phyloP scores from a whole-genome alignment of 2,329 filamentous ascomycete species.

The Phialemoniopsis sp. region DNA sequence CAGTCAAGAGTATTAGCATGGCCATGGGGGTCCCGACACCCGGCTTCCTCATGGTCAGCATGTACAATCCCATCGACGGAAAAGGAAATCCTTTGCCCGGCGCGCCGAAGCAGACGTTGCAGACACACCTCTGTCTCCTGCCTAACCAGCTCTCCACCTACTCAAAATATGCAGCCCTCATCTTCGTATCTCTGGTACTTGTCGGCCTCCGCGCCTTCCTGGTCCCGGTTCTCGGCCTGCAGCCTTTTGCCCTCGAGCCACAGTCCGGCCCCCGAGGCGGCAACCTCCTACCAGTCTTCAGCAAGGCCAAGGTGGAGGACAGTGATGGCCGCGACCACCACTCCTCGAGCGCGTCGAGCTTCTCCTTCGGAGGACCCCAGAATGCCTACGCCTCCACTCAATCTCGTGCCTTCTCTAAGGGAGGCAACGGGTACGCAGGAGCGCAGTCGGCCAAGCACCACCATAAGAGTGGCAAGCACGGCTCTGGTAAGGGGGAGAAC shows the following conservation, averaged over 20 bases:
- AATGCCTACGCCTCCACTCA: too few species aligned
- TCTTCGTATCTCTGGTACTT: slow-evolving; percentile 45
- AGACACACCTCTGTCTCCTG: slow-evolving; percentile 86
- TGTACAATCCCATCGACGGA: slow-evolving; percentile 85
- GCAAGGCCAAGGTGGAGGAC: slow-evolving; percentile 49
- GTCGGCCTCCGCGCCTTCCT: slow-evolving; percentile 52
- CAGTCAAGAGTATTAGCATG: slow-evolving; percentile 93
- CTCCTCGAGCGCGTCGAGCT: slow-evolving; percentile 22
- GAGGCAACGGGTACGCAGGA: slow-evolving; percentile 22
- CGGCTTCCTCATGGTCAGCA: slow-evolving; percentile 80
- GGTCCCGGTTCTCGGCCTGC: slow-evolving; percentile 49
- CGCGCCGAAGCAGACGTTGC: slow-evolving; percentile 56
- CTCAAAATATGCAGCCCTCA: slow-evolving; percentile 68
- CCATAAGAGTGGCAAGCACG: too few species aligned
- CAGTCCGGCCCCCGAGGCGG: slow-evolving; percentile 10
- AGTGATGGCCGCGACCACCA: slow-evolving; percentile 27
- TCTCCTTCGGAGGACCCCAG: slow-evolving; percentile 19
- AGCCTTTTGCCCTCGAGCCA: slow-evolving; percentile 48
- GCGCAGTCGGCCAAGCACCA: background rate
- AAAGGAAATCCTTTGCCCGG: slow-evolving; percentile 42
- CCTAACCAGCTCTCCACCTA: slow-evolving; percentile 86
- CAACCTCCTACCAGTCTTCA: slow-evolving; percentile 37
- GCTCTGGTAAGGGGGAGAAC: too few species aligned
- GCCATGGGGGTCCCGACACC: slow-evolving; percentile 90
- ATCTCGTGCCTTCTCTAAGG: slow-evolving; percentile 24